Evolutionary conservation across 805 yeast genomes (phyloP), one percentile per base, ranked within the genome.

Genomic region (Yamadazyma phyllophila): DNA sequence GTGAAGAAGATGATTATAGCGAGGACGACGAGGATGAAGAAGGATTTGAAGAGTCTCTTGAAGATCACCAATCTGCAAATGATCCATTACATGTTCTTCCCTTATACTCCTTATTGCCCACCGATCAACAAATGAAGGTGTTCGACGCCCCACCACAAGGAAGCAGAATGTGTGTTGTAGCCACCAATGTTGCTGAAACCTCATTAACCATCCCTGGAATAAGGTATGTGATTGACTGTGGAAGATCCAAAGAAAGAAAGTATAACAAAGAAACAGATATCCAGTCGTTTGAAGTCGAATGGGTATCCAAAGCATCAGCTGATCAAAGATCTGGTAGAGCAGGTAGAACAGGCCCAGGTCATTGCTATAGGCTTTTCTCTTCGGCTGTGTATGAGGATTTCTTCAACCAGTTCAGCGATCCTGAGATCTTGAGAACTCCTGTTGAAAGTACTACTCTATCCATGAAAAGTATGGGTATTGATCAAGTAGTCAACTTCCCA

Each of bases 271-370:
- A 81, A 26, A 87, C 89, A 10, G 96, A 96, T 2, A 96, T 94
- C 29, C 98, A 92, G 66, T 86, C 95, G 48, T 95, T 86, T 65
- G 94, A 88, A 58, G 76, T 94, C 41, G 85, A 81, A 45, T 94
- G 97, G 97, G 74, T 91, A 3, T 85, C 96, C 39, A 90, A 94
- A 57, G 99, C 99, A 1, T 85, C 96, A 48, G 92, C 98, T 0
- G 94, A 82, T 54, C 99, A 94, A 71, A 78, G 99, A 69, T 70
- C 95, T 14, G 98, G 98, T 60, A 83, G 98, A 73, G 98, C 98
- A 41, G 98, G 97, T 61, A 84, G 98, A 76, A 91, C 97, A 0
- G 99, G 98, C 0, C 97, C 99, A 0, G 99, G 99, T 47, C 98
- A 94, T 59, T 88, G 97, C 62, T 94, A 94, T 62, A 73, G 99